phyloP scores from a whole-genome alignment of 176 grass and related monocot genomes.

The Paspalum notatum region DNA sequence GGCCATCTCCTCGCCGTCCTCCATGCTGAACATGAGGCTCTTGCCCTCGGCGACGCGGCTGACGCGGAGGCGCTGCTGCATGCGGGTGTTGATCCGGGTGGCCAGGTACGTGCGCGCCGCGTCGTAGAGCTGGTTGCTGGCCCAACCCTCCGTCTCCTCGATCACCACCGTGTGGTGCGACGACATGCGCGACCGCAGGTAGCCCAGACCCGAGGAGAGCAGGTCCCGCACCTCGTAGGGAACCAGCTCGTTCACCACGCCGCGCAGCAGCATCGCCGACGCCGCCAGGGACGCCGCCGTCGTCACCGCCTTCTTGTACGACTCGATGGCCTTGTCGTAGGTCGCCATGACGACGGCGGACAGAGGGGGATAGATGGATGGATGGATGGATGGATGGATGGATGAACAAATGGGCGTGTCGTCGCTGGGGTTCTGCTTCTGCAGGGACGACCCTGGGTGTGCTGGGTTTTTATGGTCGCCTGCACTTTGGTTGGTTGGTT shows the following conservation, averaged over 20 bases:
- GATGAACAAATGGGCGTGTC: background rate
- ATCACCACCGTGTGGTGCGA: slow-evolving; percentile 74
- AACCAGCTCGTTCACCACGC: slow-evolving; percentile 73
- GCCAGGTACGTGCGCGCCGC: slow-evolving; percentile 70
- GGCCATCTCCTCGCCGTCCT: slow-evolving; percentile 80
- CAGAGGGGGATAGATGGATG: background rate
- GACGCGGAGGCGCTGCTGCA: slow-evolving; percentile 71
- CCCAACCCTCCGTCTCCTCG: slow-evolving; percentile 67
- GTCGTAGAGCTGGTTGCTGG: slow-evolving; percentile 76
- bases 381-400: background rate
- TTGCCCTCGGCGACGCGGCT: slow-evolving; percentile 65
- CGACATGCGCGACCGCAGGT: slow-evolving; percentile 61
- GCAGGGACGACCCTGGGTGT: background rate
- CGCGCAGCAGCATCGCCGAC: slow-evolving; percentile 75
- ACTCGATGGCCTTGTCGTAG: slow-evolving; percentile 65
- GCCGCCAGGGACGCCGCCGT: slow-evolving; percentile 70
- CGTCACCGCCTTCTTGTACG: slow-evolving; percentile 73
- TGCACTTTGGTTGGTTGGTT: background rate
- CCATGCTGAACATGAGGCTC: slow-evolving; percentile 74
- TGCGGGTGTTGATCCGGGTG: slow-evolving; percentile 71
- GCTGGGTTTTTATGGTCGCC: slow-evolving; percentile 41
- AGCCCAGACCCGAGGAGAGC: slow-evolving; percentile 56
- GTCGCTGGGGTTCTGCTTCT: no score
- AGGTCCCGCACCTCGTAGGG: slow-evolving; percentile 67
- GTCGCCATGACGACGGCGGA: slow-evolving; percentile 40